phyloP scores from a whole-genome alignment of 2,329 filamentous ascomycete species.

The Exophiala oligosperma region DNA sequence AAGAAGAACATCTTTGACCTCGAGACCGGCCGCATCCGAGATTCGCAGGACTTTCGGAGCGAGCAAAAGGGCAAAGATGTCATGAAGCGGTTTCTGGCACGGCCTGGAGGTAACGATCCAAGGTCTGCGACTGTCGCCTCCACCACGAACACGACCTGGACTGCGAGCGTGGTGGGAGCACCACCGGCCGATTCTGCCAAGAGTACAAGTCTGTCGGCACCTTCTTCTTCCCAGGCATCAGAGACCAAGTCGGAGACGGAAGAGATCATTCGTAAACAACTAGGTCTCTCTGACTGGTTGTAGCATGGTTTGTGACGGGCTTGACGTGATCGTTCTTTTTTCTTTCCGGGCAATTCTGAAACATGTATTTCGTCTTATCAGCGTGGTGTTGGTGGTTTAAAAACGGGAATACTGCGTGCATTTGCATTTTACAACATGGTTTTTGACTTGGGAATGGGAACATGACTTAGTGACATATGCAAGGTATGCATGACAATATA shows the following conservation, averaged over 20 bases:
- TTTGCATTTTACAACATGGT: too few species aligned
- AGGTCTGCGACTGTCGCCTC: too few species aligned
- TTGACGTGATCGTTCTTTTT: neutral
- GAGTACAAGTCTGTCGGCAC: neutral
- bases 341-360: neutral
- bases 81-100: slow-evolving; percentile 24
- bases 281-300: slow-evolving; percentile 12
- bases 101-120: slow-evolving; percentile 1
- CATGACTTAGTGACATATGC: too few species aligned
- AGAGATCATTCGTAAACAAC: slow-evolving; percentile 16
- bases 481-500: too few species aligned
- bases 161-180: neutral
- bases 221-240: slow-evolving; percentile 10
- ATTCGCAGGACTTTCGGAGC: slow-evolving; percentile 14
- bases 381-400: too few species aligned
- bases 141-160: too few species aligned
- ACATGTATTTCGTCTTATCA: neutral
- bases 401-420: too few species aligned
- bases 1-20: slow-evolving; percentile 48
- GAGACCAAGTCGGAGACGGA: slow-evolving; percentile 25
- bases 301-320: neutral
- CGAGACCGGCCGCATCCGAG: slow-evolving; percentile 17
- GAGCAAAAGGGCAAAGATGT: slow-evolving; percentile 23
- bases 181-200: neutral
- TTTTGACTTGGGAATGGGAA: too few species aligned